A percentile compares a stretch with the other conserved stretches of the same genome.
phyloP scores from a whole-genome alignment of 345 rosid species.

The Salix brachista region DNA sequence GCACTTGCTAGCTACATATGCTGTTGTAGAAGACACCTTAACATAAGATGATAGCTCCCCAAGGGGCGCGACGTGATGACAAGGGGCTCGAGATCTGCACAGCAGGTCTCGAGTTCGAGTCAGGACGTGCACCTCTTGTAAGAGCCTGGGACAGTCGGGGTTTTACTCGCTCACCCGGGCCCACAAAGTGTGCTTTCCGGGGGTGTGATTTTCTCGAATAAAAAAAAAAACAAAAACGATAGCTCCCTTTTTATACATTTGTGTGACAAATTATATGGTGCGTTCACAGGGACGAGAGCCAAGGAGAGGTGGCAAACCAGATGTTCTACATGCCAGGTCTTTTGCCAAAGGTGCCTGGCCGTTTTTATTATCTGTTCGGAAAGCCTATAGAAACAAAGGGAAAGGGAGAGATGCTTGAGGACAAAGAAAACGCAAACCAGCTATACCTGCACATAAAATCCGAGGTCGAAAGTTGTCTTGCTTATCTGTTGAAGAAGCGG shows the following conservation, averaged over 20 bases:
- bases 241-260: neutral
- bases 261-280: conserved; percentile 2
- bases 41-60: neutral
- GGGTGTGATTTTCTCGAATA: too few relatives aligned
- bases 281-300: conserved; percentile 44
- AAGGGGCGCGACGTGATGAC: too few relatives aligned
- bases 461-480: conserved; percentile 48
- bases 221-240: neutral
- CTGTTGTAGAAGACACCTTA: neutral
- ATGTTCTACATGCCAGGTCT: conserved; percentile 42
- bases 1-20: neutral
- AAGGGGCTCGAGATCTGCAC: too few relatives aligned
- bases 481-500: conserved; percentile 66
- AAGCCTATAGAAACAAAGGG: conserved; percentile 62
- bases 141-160: too few relatives aligned
- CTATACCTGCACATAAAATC: conserved; percentile 61
- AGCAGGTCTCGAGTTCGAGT: too few relatives aligned
- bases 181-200: too few relatives aligned
- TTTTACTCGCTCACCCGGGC: too few relatives aligned
- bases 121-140: too few relatives aligned
- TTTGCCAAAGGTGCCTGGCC: conserved; percentile 66
- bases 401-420: conserved; percentile 40
- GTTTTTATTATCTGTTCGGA: conserved; percentile 67
- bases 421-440: conserved; percentile 47
- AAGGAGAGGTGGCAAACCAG: conserved; percentile 62